These are phyloP conservation scores for Metschnikowia reukaufii DNA, from an alignment of 805 yeast genomes.

Conservation along the genomic window DNA sequence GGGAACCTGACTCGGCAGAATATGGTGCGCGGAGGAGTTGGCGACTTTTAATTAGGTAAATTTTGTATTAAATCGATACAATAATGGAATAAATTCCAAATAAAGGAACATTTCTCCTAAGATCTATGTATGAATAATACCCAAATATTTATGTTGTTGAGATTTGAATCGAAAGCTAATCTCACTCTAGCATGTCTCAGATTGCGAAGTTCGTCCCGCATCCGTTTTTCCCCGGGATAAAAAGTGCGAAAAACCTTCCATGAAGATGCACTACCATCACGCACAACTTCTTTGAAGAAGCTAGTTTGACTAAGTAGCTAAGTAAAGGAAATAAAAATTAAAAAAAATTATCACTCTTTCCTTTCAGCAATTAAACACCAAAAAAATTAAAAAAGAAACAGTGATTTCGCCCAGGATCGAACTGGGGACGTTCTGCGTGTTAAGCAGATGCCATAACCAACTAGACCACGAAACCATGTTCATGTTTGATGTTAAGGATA, in stretches of 20 bases:
- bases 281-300: background rate
- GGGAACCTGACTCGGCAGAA: conserved; percentile 13
- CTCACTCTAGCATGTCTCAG: too few species aligned
- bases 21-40: background rate
- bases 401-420: conserved; percentile 99
- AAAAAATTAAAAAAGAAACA: conserved; percentile 5
- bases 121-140: too few species aligned
- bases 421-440: conserved; percentile 99
- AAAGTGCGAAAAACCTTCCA: background rate
- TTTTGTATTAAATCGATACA: too few species aligned
- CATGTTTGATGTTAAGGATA: background rate
- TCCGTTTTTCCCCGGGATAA: background rate
- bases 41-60: too few species aligned
- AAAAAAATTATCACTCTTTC: background rate
- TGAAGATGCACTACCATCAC: background rate
- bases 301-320: too few species aligned
- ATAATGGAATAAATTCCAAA: background rate
- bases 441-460: conserved; percentile 99
- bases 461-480: conserved; percentile 75
- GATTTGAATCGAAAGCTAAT: background rate
- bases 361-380: background rate
- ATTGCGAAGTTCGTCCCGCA: background rate
- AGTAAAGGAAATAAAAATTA: too few species aligned
- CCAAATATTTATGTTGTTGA: background rate
- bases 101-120: too few species aligned